Percentiles rank a stretch among this genome's conserved stretches.
Evolutionary conservation across 129 eudicot genomes (phyloP).

Genomic region (Deinandra increscens): DNA sequence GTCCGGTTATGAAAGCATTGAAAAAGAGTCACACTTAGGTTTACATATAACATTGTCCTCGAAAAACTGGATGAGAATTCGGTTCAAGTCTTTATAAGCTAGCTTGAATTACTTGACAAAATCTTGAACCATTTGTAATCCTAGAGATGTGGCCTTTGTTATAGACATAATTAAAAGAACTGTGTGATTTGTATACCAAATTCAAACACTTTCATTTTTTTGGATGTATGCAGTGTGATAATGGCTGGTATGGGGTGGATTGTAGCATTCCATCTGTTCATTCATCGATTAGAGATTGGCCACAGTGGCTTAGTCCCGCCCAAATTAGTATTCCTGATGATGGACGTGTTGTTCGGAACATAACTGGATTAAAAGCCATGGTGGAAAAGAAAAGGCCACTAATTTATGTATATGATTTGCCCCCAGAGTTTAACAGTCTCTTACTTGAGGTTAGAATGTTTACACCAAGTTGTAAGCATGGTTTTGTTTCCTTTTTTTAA

Average conservation of each 20-base stretch:
- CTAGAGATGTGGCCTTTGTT: not conserved
- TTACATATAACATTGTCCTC: not conserved
- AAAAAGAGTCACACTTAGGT: not conserved
- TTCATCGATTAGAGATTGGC: constrained; percentile 68
- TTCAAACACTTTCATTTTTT: constrained; percentile 7
- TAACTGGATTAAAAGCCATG: constrained; percentile 46
- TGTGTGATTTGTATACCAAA: not conserved
- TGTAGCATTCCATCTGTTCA: constrained; percentile 86
- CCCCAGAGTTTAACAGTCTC: constrained; percentile 80
- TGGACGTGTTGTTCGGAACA: constrained; percentile 31
- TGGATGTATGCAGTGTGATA: constrained; percentile 52
- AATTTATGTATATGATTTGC: constrained; percentile 87
- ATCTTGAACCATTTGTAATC: not conserved
- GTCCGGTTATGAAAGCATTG: no score
- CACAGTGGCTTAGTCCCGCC: constrained; percentile 88
- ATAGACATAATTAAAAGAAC: not conserved
- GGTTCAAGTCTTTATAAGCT: not conserved
- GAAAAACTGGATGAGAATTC: not conserved
- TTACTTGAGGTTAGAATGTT: constrained; percentile 75
- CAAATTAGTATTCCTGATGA: constrained; percentile 58
- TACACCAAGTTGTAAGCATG: constrained; percentile 19
- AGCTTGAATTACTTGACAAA: not conserved
- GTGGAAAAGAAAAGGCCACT: constrained; percentile 92
- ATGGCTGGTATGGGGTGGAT: constrained; percentile 95
- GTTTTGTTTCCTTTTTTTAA: not conserved